Percentiles rank a stretch among this genome's conserved stretches.
Conservation (phyloP, 768 basidiomycete species). For the Tricholoma furcatifolium region DNA sequence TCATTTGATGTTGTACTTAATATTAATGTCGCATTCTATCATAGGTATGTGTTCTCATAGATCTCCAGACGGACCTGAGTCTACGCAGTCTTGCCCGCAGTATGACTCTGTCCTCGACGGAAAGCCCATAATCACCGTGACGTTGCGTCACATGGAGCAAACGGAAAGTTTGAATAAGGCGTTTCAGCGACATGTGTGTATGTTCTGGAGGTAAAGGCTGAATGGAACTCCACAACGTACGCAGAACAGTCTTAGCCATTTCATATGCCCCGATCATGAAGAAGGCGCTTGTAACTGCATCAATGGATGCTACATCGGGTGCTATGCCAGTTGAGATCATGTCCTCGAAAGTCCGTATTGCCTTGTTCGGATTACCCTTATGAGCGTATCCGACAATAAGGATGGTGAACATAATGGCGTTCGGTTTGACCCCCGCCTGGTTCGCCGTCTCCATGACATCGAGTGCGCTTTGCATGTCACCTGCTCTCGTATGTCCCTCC, state of each 20-base stretch:
- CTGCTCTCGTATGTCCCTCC: constrained; percentile 63
- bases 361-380: constrained; percentile 51
- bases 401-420: constrained; percentile 73
- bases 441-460: constrained; percentile 52
- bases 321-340: constrained; percentile 62
- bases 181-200: constrained; percentile 39
- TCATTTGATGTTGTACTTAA: background rate
- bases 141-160: constrained; percentile 25
- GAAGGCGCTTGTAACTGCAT: constrained; percentile 70
- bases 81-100: constrained; percentile 37
- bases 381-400: constrained; percentile 72
- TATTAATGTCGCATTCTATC: background rate
- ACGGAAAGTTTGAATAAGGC: constrained; percentile 49
- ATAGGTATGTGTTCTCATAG: background rate
- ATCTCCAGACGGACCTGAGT: constrained; percentile 10
- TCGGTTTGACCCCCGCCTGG: constrained; percentile 50
- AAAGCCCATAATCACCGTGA: constrained; percentile 19
- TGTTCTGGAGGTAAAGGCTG: constrained; percentile 58
- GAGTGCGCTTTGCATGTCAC: constrained; percentile 59
- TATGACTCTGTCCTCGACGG: constrained; percentile 31
- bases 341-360: constrained; percentile 52
- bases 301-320: constrained; percentile 72
- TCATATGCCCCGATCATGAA: constrained; percentile 52
- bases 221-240: constrained; percentile 64
- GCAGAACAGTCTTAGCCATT: constrained; percentile 52